These are phyloP conservation scores for Diaporthe longicolla DNA, from an alignment of 2,329 filamentous ascomycete genomes.

Conservation along the genomic window DNA sequence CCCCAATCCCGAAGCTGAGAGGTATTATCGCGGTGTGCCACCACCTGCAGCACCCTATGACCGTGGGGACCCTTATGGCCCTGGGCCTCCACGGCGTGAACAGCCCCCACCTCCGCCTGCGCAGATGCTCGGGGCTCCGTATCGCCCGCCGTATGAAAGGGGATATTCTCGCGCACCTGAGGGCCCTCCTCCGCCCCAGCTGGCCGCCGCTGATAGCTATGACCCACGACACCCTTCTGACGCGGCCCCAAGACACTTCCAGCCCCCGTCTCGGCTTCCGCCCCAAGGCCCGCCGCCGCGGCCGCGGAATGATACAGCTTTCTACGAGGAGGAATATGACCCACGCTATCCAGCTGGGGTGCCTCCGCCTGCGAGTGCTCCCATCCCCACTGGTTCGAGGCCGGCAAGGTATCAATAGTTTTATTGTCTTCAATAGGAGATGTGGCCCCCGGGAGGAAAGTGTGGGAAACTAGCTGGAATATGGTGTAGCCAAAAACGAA, in stretches of 20 bases:
- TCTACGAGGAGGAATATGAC: constrained; percentile 60
- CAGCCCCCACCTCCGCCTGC: constrained; percentile 29
- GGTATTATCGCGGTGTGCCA: constrained; percentile 40
- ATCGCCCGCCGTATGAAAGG: constrained; percentile 35
- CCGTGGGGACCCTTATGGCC: constrained; percentile 6
- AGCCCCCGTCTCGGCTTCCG: constrained; percentile 36
- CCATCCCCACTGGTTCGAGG: constrained; percentile 24
- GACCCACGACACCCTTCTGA: constrained; percentile 43
- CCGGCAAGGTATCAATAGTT: constrained; percentile 36
- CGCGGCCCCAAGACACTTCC: constrained; percentile 33
- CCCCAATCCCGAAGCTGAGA: constrained; percentile 49
- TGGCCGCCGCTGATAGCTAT: constrained; percentile 28
- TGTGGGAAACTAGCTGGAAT: background rate
- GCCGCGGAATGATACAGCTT: constrained; percentile 3
- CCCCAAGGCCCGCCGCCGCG: constrained; percentile 38
- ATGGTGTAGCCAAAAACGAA: background rate
- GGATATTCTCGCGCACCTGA: constrained; percentile 37
- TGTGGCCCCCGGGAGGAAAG: background rate
- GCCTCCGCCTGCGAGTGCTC: constrained; percentile 46
- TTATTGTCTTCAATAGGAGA: too few species aligned
- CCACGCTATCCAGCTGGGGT: constrained; percentile 54
- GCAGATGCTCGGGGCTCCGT: constrained; percentile 20
- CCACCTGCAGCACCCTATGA: constrained; percentile 37
- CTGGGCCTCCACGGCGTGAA: constrained; percentile 28
- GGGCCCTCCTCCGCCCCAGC: constrained; percentile 15